Evolutionary conservation across 2,329 filamentous ascomycete species (phyloP).

Genomic region (Fusarium mexicanum): DNA sequence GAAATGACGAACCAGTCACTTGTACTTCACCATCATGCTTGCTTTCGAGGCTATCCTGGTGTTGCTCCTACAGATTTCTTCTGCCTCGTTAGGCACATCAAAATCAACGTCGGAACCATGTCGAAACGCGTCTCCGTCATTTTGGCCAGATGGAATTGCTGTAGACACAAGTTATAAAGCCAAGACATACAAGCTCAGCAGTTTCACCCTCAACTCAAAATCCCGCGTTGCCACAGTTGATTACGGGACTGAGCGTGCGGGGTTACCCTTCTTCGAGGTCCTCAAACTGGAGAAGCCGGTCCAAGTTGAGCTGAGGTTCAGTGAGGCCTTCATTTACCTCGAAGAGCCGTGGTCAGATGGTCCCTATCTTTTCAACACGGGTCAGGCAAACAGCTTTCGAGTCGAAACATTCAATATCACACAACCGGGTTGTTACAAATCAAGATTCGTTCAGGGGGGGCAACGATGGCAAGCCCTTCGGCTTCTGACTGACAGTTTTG

Average conservation of each 20-base stretch:
- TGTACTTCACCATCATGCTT: not conserved
- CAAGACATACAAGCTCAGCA: not conserved
- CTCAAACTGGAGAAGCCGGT: not conserved
- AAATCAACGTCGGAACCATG: not conserved
- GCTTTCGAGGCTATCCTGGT: not conserved
- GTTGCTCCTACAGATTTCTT: not conserved
- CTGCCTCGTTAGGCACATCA: not conserved
- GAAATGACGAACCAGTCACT: not conserved
- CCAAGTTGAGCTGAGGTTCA: not conserved
- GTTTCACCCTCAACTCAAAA: not conserved
- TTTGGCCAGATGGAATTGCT: not conserved
- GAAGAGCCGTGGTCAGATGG: conserved; percentile 7
- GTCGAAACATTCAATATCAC: conserved; percentile 8
- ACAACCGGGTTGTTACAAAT: not conserved
- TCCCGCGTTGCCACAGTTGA: not conserved
- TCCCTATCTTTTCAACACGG: not conserved
- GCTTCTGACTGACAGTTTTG: not conserved
- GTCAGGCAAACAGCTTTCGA: conserved; percentile 1
- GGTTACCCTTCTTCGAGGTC: not conserved
- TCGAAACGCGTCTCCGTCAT: not conserved
- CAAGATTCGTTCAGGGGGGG: conserved; percentile 1
- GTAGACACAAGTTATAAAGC: conserved; percentile 7
- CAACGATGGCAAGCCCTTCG: not conserved
- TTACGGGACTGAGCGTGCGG: conserved; percentile 1
- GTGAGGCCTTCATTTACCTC: not conserved